Percentiles rank a stretch among this genome's conserved stretches.
Conservation (phyloP, 805 yeast species). For the Tetrapisispora phaffii region DNA sequence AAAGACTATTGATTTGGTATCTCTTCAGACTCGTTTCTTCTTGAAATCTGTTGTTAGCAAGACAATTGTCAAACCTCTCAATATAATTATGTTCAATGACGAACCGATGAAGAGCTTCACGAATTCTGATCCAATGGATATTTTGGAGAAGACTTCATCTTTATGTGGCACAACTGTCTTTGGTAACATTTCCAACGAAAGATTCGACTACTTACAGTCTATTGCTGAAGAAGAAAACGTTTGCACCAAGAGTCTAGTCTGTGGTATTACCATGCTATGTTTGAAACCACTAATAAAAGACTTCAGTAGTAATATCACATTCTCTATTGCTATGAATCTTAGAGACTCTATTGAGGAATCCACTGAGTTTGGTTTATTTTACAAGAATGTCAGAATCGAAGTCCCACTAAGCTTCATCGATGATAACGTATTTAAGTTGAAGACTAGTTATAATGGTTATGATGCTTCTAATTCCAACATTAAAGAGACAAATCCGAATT, state of each 20-base stretch:
- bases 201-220: conserved; percentile 1
- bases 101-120: conserved; percentile 1
- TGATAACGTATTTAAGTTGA: conserved; percentile 3
- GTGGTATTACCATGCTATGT: conserved; percentile 22
- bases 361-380: conserved; percentile 15
- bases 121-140: background rate
- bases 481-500: background rate
- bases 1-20: conserved; percentile 15
- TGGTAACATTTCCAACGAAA: conserved; percentile 2
- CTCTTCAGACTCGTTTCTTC: conserved; percentile 21
- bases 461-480: conserved; percentile 10
- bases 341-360: conserved; percentile 6
- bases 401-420: conserved; percentile 20
- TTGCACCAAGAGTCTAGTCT: conserved; percentile 20
- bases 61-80: conserved; percentile 20
- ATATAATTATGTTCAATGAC: conserved; percentile 8
- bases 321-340: conserved; percentile 19
- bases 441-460: conserved; percentile 14
- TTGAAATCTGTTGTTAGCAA: conserved; percentile 17
- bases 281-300: conserved; percentile 17
- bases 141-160: conserved; percentile 10
- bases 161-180: conserved; percentile 21
- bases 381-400: conserved; percentile 19
- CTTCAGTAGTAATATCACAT: conserved; percentile 13
- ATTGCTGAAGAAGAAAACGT: conserved; percentile 9